Conservation (phyloP, 345 rosid genomes). For the Murraya koenigii region DNA sequence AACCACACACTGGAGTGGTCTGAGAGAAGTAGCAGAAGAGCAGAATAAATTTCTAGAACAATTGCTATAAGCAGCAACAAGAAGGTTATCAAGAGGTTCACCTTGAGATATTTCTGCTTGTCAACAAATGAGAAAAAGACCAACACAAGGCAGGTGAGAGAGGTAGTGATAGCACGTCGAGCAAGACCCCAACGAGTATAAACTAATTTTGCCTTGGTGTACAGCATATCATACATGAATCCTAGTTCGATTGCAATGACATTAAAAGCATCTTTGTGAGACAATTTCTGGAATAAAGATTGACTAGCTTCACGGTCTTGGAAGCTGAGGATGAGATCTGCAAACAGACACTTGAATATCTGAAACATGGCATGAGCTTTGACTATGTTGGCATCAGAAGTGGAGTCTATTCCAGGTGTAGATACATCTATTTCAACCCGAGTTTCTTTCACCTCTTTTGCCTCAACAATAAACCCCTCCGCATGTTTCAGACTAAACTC, state of each 20-base stretch:
- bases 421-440: neutral
- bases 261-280: conserved; percentile 13
- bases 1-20: conserved; percentile 7
- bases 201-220: conserved; percentile 22
- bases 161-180: neutral
- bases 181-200: neutral
- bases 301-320: conserved; percentile 22
- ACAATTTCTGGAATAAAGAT: neutral
- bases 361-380: neutral
- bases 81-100: neutral
- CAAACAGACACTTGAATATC: conserved; percentile 26
- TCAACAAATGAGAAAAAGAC: neutral
- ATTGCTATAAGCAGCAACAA: neutral
- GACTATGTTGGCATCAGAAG: neutral
- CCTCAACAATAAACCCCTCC: conserved; percentile 1
- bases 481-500: neutral
- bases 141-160: neutral
- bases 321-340: conserved; percentile 27
- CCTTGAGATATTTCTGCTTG: neutral
- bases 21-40: neutral
- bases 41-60: neutral
- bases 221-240: conserved; percentile 30
- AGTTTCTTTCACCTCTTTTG: neutral
- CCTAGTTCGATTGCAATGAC: conserved; percentile 35
- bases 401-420: neutral